Percentiles rank a stretch among this genome's conserved stretches.
Evolutionary conservation across 495 filamentous ascomycete species (phyloP).

Genomic region (Neurospora hispaniola): DNA sequence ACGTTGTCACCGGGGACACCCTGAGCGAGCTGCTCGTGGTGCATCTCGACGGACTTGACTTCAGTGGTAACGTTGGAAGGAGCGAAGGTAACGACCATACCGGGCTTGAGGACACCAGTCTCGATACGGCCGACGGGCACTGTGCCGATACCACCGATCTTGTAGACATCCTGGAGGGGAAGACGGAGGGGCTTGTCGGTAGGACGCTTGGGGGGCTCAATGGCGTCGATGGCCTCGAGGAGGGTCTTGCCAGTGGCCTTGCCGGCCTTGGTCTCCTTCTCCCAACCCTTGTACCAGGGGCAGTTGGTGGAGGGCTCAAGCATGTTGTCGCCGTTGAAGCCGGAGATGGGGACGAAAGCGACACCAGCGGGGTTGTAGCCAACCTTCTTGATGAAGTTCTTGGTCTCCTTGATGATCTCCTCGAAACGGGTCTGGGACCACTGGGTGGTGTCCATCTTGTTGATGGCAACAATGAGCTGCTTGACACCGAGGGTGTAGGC

Average conservation of each 20-base stretch:
- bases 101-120: constrained; percentile 95
- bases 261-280: constrained; percentile 94
- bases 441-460: constrained; percentile 99
- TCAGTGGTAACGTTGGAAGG: constrained; percentile 98
- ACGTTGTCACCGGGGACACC: constrained; percentile 99
- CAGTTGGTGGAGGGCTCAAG: constrained; percentile 83
- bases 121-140: constrained; percentile 99
- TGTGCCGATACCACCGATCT: constrained; percentile 99
- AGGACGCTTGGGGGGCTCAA: constrained; percentile 85
- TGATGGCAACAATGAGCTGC: constrained; percentile 99
- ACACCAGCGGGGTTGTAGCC: constrained; percentile 99
- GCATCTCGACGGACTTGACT: constrained; percentile 99
- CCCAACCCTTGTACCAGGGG: constrained; percentile 99
- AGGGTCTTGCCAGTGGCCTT: constrained; percentile 94
- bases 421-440: constrained; percentile 94
- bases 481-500: constrained; percentile 99
- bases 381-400: constrained; percentile 99
- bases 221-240: constrained; percentile 95
- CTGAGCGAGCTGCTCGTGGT: constrained; percentile 97
- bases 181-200: constrained; percentile 98
- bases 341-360: constrained; percentile 98
- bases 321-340: constrained; percentile 99
- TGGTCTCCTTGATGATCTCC: constrained; percentile 99
- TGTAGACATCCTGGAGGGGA: constrained; percentile 99
- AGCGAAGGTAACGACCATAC: constrained; percentile 96